Percentiles rank a stretch among this genome's conserved stretches.
These are phyloP conservation scores for Nasturtium officinale DNA, from an alignment of 345 rosid genomes.

Conservation along the genomic window DNA sequence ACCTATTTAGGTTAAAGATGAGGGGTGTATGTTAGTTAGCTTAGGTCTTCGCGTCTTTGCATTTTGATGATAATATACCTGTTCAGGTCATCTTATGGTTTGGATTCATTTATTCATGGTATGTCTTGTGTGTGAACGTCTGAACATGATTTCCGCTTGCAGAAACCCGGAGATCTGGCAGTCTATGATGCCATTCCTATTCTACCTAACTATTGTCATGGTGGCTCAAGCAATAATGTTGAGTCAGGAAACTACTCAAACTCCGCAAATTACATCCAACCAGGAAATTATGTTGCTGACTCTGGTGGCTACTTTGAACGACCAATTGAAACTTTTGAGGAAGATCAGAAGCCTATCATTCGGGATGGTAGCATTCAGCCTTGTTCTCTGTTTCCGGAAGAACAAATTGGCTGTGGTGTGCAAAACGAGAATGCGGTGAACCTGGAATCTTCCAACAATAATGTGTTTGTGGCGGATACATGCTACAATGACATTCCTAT, in stretches of 20 bases:
- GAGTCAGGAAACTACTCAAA: slow-evolving; percentile 45
- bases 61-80: background rate
- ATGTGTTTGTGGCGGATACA: slow-evolving; percentile 46
- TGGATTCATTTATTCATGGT: slow-evolving; percentile 6
- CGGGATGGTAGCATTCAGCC: slow-evolving; percentile 45
- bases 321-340: slow-evolving; percentile 48
- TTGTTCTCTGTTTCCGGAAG: slow-evolving; percentile 46
- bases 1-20: background rate
- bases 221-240: slow-evolving; percentile 61
- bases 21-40: background rate
- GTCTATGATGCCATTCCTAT: slow-evolving; percentile 50
- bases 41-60: slow-evolving; percentile 1
- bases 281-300: slow-evolving; percentile 40
- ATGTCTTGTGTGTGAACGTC: background rate
- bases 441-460: slow-evolving; percentile 51
- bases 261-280: slow-evolving; percentile 31
- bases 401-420: slow-evolving; percentile 46
- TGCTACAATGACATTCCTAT: slow-evolving; percentile 47
- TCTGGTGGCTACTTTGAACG: slow-evolving; percentile 39
- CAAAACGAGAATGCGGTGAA: slow-evolving; percentile 51
- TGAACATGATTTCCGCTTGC: slow-evolving; percentile 26
- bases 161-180: slow-evolving; percentile 52
- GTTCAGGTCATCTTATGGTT: background rate
- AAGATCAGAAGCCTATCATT: slow-evolving; percentile 59
- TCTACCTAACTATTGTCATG: slow-evolving; percentile 52